Base-by-base conservation (phyloP, 129 eudicot genomes). In the Lactuca saligna region DNA sequence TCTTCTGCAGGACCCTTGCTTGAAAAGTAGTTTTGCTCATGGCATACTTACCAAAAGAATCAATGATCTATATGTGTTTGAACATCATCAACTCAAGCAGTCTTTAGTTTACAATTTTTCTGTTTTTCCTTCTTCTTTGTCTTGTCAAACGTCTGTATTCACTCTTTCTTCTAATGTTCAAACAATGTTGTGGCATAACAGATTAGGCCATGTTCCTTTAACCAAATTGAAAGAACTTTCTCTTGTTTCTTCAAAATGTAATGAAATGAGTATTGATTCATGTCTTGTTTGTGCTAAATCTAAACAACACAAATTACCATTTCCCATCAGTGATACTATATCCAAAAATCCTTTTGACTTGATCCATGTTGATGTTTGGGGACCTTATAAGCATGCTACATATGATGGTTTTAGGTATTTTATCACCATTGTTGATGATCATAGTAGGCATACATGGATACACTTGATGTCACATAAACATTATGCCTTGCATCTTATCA, bases 331-430 rank as follows among this genome's bases (percentile, higher is more conserved):
- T 12, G 8, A 59, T 3, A 17, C 64, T 3, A 3, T 10, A 17
- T 8, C 64, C 29, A 3, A 6, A 6, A 5, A 34, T 7, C 9
- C 8, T 0, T 59, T 59, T 59, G 39, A 59, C 8, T 6, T 33
- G 3, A 9, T 59, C 10, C 64, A 59, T 17, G 13, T 29, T 25
- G 64, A 59, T 33, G 37, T 59, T 8, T 59, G 64, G 64, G 64
- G 64, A 3, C 64, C 64, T 5, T 59, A 59, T 29, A 59, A 10
- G 25, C 42, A 59, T 11, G 3, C 64, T 3, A 59, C 64, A 7
- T 10, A 7, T 10, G 15, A 59, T 11, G n/a, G 15, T 0, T 59
- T 3, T 37, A 59, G 3, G 29, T 59, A 59, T 8, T 59, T 59
- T 20, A 4, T 59, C 2, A 31, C 39, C 1, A 59, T 59, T 5